Conservation (phyloP, 2,329 filamentous ascomycete species). For the Colletotrichum chrysophilum region DNA sequence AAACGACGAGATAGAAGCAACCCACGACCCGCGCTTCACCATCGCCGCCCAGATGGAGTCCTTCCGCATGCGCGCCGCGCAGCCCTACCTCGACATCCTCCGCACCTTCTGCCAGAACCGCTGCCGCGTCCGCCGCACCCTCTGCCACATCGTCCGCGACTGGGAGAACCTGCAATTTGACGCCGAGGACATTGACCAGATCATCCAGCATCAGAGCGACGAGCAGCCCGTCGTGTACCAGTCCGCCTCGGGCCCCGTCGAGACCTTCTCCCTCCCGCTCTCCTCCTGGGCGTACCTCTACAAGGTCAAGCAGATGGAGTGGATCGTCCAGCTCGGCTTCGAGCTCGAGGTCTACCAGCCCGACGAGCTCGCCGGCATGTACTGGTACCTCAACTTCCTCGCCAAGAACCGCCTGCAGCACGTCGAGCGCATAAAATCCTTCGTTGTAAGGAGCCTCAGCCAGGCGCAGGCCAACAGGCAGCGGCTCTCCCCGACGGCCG, state of each 20-base stretch:
- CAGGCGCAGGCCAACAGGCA: conserved; percentile 27
- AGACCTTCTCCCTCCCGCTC: conserved; percentile 73
- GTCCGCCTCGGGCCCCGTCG: conserved; percentile 44
- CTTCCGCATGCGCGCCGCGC: conserved; percentile 64
- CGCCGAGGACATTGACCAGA: conserved; percentile 76
- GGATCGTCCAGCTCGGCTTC: conserved; percentile 89
- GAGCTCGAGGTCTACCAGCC: conserved; percentile 89
- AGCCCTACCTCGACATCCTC: conserved; percentile 84
- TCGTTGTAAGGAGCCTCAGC: conserved; percentile 51
- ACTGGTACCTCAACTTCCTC: conserved; percentile 84
- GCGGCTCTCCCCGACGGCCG: conserved; percentile 33
- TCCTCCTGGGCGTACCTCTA: conserved; percentile 91
- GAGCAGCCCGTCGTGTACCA: conserved; percentile 64
- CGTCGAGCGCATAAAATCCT: conserved; percentile 74
- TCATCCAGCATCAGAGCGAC: conserved; percentile 64
- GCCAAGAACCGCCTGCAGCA: conserved; percentile 72
- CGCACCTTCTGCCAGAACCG: conserved; percentile 88
- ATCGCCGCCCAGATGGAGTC: conserved; percentile 77
- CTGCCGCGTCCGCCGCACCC: conserved; percentile 85
- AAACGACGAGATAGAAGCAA: conserved; percentile 79
- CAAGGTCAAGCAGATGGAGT: conserved; percentile 88
- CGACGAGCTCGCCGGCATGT: conserved; percentile 87
- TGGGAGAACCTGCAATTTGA: conserved; percentile 87
- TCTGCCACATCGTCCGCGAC: conserved; percentile 82
- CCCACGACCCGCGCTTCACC: conserved; percentile 74